Base-by-base conservation (phyloP, 345 rosid genomes). In the Moringa oleifera region DNA sequence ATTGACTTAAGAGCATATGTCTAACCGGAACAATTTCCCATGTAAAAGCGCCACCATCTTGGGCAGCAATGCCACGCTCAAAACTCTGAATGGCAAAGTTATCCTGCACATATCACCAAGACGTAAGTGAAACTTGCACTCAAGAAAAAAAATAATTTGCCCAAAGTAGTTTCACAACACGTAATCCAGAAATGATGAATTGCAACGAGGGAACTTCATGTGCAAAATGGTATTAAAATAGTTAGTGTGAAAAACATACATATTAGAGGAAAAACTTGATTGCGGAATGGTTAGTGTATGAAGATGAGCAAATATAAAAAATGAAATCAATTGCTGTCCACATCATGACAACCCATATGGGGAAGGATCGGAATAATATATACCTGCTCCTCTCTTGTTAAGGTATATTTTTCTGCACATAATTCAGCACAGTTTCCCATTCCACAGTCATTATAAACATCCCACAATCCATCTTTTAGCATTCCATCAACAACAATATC, bases 391-490 rank as follows among this genome's bases (percentile, higher is more conserved):
- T 90, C 96, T 75, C 99, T 86, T 12, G 90, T 73, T n/a, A 94
- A 54, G 20, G 78, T 55, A 72, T 80, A 81, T 61, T 80, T 77
- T 47, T 94, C 97, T 18, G 99, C 93, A 61, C 99, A 94, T 53
- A 90, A 55, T 77, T 94, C 99, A 56, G 93, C 99, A 75, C 97
- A 90, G 64, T 62, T 85, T 71, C 99, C 99, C 99, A 94, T 94
- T 47, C 89, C 96, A 80, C 77, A 81, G 68, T 90, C 91, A 28
- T 84, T 86, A 61, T 88, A 90, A 37, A 90, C 95, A 82, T 94
- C 99, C 99, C 99, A 94, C 47, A 94, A 71, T 53, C 99, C 99
- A 79, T 94, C 99, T 69, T 90, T 90, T 49, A 94, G 55, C 99
- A 94, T 86, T 66, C 97, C 99, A 75, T 94, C 99, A 18, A 94